Conservation (phyloP, 495 filamentous ascomycete genomes). For the Xylaria curta region DNA sequence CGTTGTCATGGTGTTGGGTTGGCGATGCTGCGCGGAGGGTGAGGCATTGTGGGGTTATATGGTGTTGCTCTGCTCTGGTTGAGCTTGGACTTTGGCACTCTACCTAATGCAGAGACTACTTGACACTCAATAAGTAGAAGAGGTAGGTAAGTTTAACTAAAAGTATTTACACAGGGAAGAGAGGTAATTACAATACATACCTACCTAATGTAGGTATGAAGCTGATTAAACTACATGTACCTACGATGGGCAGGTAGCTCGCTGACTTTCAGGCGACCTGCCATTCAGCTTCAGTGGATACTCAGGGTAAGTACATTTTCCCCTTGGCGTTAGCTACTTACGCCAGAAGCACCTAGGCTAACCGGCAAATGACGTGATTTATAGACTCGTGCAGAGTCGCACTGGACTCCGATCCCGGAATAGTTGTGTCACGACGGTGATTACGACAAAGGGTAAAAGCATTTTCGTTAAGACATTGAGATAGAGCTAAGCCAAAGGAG, state of each 20-base stretch:
- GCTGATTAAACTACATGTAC: no score
- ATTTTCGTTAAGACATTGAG: not conserved
- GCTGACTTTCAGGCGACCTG: not conserved
- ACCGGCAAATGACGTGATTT: slow-evolving; percentile 23
- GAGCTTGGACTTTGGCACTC: not conserved
- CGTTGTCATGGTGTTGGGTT: slow-evolving; percentile 21
- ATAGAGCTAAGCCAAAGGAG: not conserved
- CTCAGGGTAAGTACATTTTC: not conserved
- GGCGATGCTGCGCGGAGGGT: not conserved
- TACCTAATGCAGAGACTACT: not conserved
- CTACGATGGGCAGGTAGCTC: no score
- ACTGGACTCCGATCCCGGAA: slow-evolving; percentile 24
- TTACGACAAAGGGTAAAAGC: not conserved
- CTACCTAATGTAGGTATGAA: no score
- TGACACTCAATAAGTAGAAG: not conserved
- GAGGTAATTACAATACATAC: no score
- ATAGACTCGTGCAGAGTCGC: not conserved
- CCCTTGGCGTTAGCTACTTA: not conserved
- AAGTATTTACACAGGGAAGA: no score
- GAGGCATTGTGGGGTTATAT: slow-evolving; percentile 21
- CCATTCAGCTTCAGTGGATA: not conserved
- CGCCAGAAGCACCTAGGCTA: not conserved
- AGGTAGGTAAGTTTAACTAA: no score
- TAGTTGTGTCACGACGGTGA: not conserved
- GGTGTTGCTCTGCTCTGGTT: not conserved